Conservation (phyloP, 768 basidiomycete species). For the Phylloporus rhodoxanthus region DNA sequence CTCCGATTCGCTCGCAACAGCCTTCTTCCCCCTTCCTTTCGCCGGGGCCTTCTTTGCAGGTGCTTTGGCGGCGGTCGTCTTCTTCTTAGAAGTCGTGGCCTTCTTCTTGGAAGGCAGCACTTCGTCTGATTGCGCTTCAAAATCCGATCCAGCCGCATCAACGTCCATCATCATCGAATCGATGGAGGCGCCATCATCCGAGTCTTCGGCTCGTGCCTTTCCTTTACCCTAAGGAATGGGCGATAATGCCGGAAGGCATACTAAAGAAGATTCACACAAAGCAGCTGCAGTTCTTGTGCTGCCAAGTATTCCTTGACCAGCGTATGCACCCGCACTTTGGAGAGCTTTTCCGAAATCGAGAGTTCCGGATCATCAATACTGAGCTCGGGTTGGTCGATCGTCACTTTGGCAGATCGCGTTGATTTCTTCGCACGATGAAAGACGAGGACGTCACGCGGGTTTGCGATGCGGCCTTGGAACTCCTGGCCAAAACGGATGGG, state of each 20-base stretch:
- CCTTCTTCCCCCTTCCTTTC: constrained; percentile 55
- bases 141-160: constrained; percentile 50
- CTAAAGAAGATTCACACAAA: constrained; percentile 28
- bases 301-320: constrained; percentile 88
- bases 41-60: constrained; percentile 42
- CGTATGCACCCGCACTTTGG: constrained; percentile 78
- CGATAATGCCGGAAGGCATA: neutral
- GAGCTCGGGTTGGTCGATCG: constrained; percentile 71
- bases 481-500: constrained; percentile 96
- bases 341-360: constrained; percentile 63
- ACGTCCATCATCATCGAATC: constrained; percentile 81
- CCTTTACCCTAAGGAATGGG: constrained; percentile 42
- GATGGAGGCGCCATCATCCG: constrained; percentile 42
- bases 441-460: constrained; percentile 87
- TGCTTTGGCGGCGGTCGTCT: constrained; percentile 24
- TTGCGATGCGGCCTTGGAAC: constrained; percentile 85
- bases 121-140: constrained; percentile 39
- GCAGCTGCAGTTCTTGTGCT: constrained; percentile 87
- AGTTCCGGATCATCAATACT: constrained; percentile 74
- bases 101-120: constrained; percentile 41
- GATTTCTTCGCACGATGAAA: constrained; percentile 79
- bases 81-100: constrained; percentile 32
- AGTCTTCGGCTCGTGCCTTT: constrained; percentile 45
- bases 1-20: constrained; percentile 43
- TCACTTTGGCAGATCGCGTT: constrained; percentile 45